phyloP scores from a whole-genome alignment of 1,284 basidiomycete genomes.

The Ceratobasidium sp. region DNA sequence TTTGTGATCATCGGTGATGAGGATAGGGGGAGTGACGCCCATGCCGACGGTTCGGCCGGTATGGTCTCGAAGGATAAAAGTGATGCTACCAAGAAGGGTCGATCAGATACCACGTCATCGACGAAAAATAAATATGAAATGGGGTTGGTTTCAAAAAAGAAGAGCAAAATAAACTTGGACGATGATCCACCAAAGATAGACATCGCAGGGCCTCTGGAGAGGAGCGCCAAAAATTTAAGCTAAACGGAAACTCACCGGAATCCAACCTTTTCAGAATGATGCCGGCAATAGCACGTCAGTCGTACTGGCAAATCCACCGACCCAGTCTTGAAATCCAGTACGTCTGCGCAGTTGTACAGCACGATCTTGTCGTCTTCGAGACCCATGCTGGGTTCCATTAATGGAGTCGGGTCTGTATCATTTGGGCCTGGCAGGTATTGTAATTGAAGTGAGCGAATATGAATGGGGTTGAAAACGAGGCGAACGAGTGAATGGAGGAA shows the following conservation, averaged over 20 bases:
- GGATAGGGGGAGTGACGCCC: conserved; percentile 91
- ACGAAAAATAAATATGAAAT: conserved; percentile 3
- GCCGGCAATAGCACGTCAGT: conserved; percentile 98
- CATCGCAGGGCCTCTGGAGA: background rate
- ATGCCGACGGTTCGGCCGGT: conserved; percentile 86
- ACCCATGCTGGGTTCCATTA: conserved; percentile 54
- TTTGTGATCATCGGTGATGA: conserved; percentile 99
- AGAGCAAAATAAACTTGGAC: background rate
- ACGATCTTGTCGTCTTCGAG: conserved; percentile 77
- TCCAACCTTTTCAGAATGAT: conserved; percentile 97
- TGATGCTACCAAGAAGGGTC: conserved; percentile 69
- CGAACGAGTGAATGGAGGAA: background rate
- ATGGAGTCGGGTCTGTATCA: conserved; percentile 55
- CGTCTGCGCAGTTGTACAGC: conserved; percentile 95
- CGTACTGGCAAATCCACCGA: conserved; percentile 92
- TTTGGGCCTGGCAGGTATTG: conserved; percentile 51
- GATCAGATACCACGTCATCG: background rate
- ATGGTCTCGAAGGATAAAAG: conserved; percentile 89
- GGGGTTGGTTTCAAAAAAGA: background rate
- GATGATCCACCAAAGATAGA: background rate
- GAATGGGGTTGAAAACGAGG: no score
- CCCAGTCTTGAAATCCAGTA: conserved; percentile 91
- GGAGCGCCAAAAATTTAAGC: background rate
- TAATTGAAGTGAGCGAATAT: no score
- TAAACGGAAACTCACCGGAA: conserved; percentile 68